These are phyloP conservation scores for Lactifluus subvellereus DNA, from an alignment of 768 basidiomycete genomes.

Conservation along the genomic window DNA sequence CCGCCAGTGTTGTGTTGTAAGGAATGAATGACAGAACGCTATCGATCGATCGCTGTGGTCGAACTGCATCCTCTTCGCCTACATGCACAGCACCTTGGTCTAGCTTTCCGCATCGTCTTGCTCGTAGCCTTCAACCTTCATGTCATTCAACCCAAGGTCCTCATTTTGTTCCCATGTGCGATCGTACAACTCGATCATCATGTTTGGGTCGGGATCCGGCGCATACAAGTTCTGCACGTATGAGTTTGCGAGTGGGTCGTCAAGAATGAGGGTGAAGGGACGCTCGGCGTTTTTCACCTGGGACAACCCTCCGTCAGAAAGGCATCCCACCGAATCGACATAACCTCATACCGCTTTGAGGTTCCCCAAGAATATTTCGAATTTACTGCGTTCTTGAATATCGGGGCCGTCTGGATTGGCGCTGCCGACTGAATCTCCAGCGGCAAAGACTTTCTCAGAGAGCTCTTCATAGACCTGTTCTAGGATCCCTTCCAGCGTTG, in stretches of 20 bases:
- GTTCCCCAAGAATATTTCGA: conserved; percentile 67
- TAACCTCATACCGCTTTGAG: conserved; percentile 60
- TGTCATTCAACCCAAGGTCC: conserved; percentile 87
- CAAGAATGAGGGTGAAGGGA: conserved; percentile 88
- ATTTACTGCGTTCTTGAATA: conserved; percentile 39
- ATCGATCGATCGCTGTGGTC: not conserved
- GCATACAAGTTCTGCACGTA: conserved; percentile 97
- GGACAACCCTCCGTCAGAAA: not conserved
- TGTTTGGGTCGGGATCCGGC: conserved; percentile 93
- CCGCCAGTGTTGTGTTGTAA: not conserved
- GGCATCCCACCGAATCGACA: not conserved
- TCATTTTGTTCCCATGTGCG: conserved; percentile 90
- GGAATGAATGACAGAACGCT: not conserved
- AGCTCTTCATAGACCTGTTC: conserved; percentile 95
- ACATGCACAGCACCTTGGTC: not conserved
- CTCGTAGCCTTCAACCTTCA: conserved; percentile 75
- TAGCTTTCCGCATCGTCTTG: conserved; percentile 25
- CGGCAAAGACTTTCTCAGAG: conserved; percentile 75
- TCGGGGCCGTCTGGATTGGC: conserved; percentile 33
- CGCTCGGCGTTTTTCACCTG: conserved; percentile 73
- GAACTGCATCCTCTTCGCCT: not conserved
- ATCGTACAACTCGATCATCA: conserved; percentile 78
- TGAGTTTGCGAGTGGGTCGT: conserved; percentile 93
- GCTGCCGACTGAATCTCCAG: conserved; percentile 54
- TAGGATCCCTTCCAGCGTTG: conserved; percentile 92